A percentile compares a stretch with the other conserved stretches of the same genome.
Evolutionary conservation across 345 rosid species (phyloP).

Genomic region (Populus pruinosa): DNA sequence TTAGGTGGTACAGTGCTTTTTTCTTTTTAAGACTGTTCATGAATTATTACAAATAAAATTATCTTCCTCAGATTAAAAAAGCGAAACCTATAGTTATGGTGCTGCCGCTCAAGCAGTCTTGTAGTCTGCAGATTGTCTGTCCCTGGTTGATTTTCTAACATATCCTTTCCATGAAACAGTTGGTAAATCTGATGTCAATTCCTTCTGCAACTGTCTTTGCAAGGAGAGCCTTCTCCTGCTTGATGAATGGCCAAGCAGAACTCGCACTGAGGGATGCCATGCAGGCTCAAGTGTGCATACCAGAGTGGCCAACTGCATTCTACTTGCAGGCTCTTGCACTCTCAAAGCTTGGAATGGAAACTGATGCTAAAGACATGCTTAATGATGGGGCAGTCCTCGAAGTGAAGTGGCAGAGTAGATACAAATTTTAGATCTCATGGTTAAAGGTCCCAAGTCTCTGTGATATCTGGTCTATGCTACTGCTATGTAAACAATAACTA

Average conservation of each 20-base stretch:
- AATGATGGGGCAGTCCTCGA: constrained; percentile 91
- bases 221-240: constrained; percentile 63
- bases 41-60: too few species aligned
- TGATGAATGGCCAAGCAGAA: constrained; percentile 85
- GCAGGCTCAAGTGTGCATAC: constrained; percentile 97
- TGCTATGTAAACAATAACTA: background rate
- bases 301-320: constrained; percentile 97
- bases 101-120: background rate
- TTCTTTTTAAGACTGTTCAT: too few species aligned
- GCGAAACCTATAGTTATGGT: too few species aligned
- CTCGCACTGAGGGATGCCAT: constrained; percentile 92
- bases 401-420: constrained; percentile 75
- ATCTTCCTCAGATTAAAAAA: too few species aligned
- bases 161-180: constrained; percentile 28
- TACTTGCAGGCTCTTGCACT: constrained; percentile 95
- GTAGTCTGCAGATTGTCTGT: background rate
- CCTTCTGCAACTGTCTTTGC: constrained; percentile 84
- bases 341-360: constrained; percentile 94
- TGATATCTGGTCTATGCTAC: background rate
- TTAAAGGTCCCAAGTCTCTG: background rate
- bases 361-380: constrained; percentile 96
- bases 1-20: too few species aligned
- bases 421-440: constrained; percentile 54
- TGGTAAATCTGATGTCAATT: constrained; percentile 77
- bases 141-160: background rate